Conservation (phyloP, 1,284 basidiomycete species). For the Sanghuangporus sanghuang region DNA sequence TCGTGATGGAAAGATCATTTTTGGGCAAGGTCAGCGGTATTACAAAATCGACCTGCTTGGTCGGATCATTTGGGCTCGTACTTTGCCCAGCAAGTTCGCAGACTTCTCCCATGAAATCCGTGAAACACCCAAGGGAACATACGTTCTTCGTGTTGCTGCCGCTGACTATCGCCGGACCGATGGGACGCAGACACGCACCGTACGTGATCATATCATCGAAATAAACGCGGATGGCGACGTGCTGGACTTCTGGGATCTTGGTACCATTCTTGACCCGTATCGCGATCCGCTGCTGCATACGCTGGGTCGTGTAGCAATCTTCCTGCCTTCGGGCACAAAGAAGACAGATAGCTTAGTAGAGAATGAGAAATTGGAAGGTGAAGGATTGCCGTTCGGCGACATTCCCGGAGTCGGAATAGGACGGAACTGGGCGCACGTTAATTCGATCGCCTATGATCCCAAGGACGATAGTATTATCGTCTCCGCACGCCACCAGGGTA, state of each 20-base stretch:
- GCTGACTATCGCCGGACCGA: neutral
- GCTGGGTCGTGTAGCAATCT: neutral
- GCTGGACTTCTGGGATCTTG: slow-evolving; percentile 8
- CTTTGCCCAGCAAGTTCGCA: neutral
- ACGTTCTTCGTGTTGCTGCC: slow-evolving; percentile 1
- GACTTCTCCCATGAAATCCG: slow-evolving; percentile 8
- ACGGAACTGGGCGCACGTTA: slow-evolving; percentile 6
- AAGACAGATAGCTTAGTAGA: neutral
- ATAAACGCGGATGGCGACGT: slow-evolving; percentile 2
- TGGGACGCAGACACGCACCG: neutral
- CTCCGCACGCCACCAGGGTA: slow-evolving; percentile 1
- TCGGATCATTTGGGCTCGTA: slow-evolving; percentile 3
- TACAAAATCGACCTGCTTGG: slow-evolving; percentile 2
- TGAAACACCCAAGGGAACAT: slow-evolving; percentile 4
- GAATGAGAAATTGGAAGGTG: neutral
- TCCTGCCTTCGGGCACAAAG: neutral
- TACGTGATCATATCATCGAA: slow-evolving; percentile 9
- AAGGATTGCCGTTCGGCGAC: neutral
- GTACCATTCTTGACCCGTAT: slow-evolving; percentile 1
- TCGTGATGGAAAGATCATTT: slow-evolving; percentile 3
- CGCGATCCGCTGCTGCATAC: slow-evolving; percentile 1
- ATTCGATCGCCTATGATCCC: slow-evolving; percentile 4
- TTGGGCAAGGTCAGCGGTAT: slow-evolving; percentile 4
- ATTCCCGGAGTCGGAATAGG: slow-evolving; percentile 1
- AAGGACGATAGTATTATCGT: slow-evolving; percentile 1